phyloP scores from a whole-genome alignment of 768 basidiomycete species.

The Suillus americanus region DNA sequence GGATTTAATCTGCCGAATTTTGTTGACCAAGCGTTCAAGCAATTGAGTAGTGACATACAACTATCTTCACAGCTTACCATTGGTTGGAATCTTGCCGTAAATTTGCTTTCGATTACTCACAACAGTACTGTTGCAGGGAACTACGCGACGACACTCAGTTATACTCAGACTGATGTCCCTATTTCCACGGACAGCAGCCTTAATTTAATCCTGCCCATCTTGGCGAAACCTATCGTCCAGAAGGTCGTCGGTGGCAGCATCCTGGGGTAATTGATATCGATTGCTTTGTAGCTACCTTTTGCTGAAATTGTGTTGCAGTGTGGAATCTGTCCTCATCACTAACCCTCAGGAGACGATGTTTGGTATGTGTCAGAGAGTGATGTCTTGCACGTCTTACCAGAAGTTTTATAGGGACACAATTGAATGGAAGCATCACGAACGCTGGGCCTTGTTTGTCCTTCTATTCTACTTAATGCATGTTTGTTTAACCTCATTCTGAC shows the following conservation, averaged over 20 bases:
- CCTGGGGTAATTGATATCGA: slow-evolving; percentile 41
- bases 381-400: slow-evolving; percentile 7
- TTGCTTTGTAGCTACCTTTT: slow-evolving; percentile 1
- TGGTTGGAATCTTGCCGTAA: slow-evolving; percentile 32
- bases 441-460: slow-evolving; percentile 65
- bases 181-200: slow-evolving; percentile 62
- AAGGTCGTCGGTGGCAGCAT: slow-evolving; percentile 59
- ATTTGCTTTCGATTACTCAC: slow-evolving; percentile 7
- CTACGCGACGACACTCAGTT: slow-evolving; percentile 62
- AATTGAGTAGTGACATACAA: slow-evolving; percentile 60
- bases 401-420: slow-evolving; percentile 39
- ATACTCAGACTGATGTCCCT: slow-evolving; percentile 54
- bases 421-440: slow-evolving; percentile 65
- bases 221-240: slow-evolving; percentile 76
- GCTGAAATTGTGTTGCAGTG: slow-evolving; percentile 30
- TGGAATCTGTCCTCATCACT: slow-evolving; percentile 61
- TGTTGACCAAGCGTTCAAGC: slow-evolving; percentile 65
- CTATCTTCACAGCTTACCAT: slow-evolving; percentile 56
- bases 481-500: slow-evolving; percentile 9
- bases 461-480: neutral
- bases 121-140: slow-evolving; percentile 42
- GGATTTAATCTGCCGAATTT: slow-evolving; percentile 64
- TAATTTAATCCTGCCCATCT: slow-evolving; percentile 62
- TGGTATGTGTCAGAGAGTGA: slow-evolving; percentile 32
- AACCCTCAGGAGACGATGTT: slow-evolving; percentile 59